Evolutionary conservation across 176 grass and related monocot species (phyloP).

Genomic region (Triticum turgidum): DNA sequence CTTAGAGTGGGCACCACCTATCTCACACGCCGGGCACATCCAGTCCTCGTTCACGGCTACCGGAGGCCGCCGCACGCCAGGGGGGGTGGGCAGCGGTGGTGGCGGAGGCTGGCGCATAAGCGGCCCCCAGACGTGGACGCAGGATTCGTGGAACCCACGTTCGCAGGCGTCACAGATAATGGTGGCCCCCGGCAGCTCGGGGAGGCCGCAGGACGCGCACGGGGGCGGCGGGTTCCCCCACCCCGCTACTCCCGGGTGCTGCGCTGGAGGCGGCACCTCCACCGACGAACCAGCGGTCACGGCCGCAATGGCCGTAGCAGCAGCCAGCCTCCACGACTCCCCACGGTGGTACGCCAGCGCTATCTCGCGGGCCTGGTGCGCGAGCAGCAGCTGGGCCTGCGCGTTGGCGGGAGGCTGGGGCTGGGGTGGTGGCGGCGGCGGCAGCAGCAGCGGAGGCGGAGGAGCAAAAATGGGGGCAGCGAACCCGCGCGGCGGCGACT

Average conservation of each 20-base stretch:
- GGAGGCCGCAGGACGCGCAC: conserved; percentile 55
- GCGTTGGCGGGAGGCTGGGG: background rate
- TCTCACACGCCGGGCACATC: conserved; percentile 76
- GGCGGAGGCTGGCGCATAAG: conserved; percentile 30
- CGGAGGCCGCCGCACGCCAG: conserved; percentile 46
- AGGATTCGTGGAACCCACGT: conserved; percentile 75
- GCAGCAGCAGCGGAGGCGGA: background rate
- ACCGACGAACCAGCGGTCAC: background rate
- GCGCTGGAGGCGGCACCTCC: conserved; percentile 35
- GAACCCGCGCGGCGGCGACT: background rate
- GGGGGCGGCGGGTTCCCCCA: conserved; percentile 17
- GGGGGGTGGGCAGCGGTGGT: background rate
- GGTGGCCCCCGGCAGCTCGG: conserved; percentile 47
- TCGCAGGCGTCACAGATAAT: conserved; percentile 90
- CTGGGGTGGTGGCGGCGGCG: background rate
- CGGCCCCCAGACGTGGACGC: conserved; percentile 55
- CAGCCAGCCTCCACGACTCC: background rate
- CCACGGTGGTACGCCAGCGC: conserved; percentile 34
- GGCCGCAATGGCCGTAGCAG: background rate
- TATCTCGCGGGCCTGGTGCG: conserved; percentile 52
- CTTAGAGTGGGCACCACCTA: conserved; percentile 54
- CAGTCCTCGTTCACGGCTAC: conserved; percentile 60
- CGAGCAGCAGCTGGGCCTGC: conserved; percentile 18
- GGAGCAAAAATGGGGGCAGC: background rate
- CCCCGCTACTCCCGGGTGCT: conserved; percentile 68